phyloP scores from a whole-genome alignment of 2,329 filamentous ascomycete species.

The Neonectria sp. region DNA sequence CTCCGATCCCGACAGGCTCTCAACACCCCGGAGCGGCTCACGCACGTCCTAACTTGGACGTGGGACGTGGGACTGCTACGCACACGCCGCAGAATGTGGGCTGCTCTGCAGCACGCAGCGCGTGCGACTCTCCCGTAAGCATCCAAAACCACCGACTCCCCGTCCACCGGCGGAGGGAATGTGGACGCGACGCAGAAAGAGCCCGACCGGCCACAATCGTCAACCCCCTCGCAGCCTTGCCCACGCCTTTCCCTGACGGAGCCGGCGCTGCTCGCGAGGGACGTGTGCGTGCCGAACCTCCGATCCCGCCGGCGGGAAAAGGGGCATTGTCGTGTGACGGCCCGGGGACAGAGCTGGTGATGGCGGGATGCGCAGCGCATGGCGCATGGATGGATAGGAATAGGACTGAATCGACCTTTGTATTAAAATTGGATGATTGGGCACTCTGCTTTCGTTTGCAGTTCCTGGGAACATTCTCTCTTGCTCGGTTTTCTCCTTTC shows the following conservation, averaged over 20 bases:
- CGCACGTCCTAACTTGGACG: slow-evolving; percentile 3
- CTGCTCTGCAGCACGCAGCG: background rate
- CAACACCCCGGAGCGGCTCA: slow-evolving; percentile 39
- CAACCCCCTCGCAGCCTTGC: slow-evolving; percentile 5
- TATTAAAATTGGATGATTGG: background rate
- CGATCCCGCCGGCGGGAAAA: slow-evolving; percentile 7
- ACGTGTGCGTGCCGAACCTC: slow-evolving; percentile 1
- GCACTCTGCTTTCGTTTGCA: background rate
- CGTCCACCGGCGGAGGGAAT: slow-evolving; percentile 19
- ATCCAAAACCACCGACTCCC: background rate
- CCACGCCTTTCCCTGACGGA: slow-evolving; percentile 18
- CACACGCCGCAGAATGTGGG: slow-evolving; percentile 19
- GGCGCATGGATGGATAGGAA: background rate
- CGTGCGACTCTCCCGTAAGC: slow-evolving; percentile 9
- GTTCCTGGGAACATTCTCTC: background rate
- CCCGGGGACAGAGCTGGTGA: background rate
- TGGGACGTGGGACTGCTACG: background rate
- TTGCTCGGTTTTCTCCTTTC: slow-evolving; percentile 4
- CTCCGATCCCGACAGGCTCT: slow-evolving; percentile 37
- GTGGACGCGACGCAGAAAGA: slow-evolving; percentile 12
- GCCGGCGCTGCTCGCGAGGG: slow-evolving; percentile 15
- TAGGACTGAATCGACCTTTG: background rate
- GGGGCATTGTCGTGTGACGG: slow-evolving; percentile 17
- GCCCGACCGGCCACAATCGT: background rate
- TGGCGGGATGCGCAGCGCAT: background rate